Base-by-base conservation (phyloP, 2,329 filamentous ascomycete genomes). In the Cylindrodendrum hubeiense region DNA sequence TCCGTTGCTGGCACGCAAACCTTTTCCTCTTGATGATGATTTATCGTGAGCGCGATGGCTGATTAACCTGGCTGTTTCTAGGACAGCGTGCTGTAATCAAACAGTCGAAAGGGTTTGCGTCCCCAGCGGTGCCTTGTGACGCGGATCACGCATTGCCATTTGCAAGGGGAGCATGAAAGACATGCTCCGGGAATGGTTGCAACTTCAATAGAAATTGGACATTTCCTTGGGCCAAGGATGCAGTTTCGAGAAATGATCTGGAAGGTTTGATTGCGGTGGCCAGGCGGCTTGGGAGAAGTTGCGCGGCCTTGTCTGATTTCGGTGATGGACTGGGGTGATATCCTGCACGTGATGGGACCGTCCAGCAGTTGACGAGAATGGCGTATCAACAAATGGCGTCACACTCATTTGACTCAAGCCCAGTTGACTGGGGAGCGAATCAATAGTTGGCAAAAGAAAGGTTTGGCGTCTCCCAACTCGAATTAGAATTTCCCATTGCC, bases 381-480 rank as follows among this genome's bases (percentile, higher is more conserved):
- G 60, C 39, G 21, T 21, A 22, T 47, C 28, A 43, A 26, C 44
- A 24, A 39, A 50, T 63, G 53, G 60, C 53, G 60, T 63, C 60
- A 60, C 30, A 26, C 44, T 52, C 10, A 26, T 43, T 60, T 52
- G 56, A 44, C 56, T 44, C 47, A 24, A 28, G 19, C 22, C 52
- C 37, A 22, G 30, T 30, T 53, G 39, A 30, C 22, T 33, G 43
- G 28, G 17, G 15, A 17, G 37, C 34, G 47, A 60, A 37, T 60
- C 28, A 57, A 22, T 2, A 56, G 43, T 9, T 39, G 47, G 37
- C 8, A 50, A 51, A 44, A 9, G 39, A 44, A 55, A 43, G 33
- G 34, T 43, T 43, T 44, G 53, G 39, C n/a, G 19, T 50, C 28
- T 34, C 47, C 26, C 15, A 46, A 17, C 13, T 9, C 4, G 7